Conservation (phyloP, 2,329 filamentous ascomycete genomes). For the Microdochium paspali region DNA sequence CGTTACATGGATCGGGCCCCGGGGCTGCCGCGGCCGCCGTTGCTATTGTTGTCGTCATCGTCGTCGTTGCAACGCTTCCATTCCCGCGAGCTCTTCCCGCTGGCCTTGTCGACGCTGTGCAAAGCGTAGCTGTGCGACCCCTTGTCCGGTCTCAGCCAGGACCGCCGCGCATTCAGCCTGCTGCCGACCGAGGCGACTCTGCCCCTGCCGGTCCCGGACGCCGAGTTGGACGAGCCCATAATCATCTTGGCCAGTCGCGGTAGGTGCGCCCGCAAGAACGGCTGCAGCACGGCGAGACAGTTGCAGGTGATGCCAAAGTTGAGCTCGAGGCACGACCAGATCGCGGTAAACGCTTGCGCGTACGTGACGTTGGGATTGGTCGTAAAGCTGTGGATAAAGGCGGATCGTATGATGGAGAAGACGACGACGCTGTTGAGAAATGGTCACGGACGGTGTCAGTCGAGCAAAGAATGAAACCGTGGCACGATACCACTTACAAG, state of each 20-base stretch:
- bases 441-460: background rate
- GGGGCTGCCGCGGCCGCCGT: background rate
- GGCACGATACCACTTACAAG: no score
- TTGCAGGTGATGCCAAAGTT: conserved; percentile 19
- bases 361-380: conserved; percentile 13
- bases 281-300: conserved; percentile 13
- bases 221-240: background rate
- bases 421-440: conserved; percentile 8
- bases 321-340: conserved; percentile 16
- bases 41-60: background rate
- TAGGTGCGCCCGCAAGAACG: conserved; percentile 11
- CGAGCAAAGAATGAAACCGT: background rate
- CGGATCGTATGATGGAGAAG: background rate
- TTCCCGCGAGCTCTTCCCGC: background rate
- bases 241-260: conserved; percentile 5
- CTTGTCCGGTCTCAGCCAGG: background rate
- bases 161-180: background rate
- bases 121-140: background rate
- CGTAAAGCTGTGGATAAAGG: conserved; percentile 5
- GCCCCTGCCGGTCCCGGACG: background rate
- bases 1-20: background rate
- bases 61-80: no score
- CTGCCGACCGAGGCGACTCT: no score
- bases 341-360: conserved; percentile 11
- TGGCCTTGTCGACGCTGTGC: background rate